A percentile compares a stretch with the other conserved stretches of the same genome.
Evolutionary conservation across 176 grass and related monocot genomes (phyloP).

Genomic region (Metroxylon sagu): DNA sequence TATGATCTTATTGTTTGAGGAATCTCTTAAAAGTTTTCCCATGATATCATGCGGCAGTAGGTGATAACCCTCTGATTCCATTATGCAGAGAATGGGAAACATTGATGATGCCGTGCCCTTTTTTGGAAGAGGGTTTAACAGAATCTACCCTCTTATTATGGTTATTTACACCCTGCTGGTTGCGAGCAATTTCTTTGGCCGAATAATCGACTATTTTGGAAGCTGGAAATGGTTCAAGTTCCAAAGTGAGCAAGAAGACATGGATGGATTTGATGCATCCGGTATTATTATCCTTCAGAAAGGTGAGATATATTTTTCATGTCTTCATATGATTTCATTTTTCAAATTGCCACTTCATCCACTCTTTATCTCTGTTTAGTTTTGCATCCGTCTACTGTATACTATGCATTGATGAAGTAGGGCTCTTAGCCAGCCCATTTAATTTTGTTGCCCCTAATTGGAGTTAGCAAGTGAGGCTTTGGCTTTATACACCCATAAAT

Average conservation of each 20-base stretch:
- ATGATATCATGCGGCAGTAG: not conserved
- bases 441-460: too few species aligned
- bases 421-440: too few species aligned
- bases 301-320: conserved; percentile 31
- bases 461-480: too few species aligned
- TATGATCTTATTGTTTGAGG: too few species aligned
- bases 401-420: too few species aligned
- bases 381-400: too few species aligned
- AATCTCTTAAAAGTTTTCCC: too few species aligned
- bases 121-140: conserved; percentile 99
- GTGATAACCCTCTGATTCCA: conserved; percentile 16
- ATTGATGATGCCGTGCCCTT: conserved; percentile 98
- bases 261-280: conserved; percentile 86
- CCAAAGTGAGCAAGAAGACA: conserved; percentile 69
- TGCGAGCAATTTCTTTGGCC: conserved; percentile 93
- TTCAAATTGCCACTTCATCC: not conserved
- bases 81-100: conserved; percentile 94
- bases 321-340: not conserved
- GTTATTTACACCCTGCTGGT: conserved; percentile 93
- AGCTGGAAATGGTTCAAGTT: conserved; percentile 94
- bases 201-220: conserved; percentile 87
- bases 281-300: conserved; percentile 98
- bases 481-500: too few species aligned
- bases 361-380: too few species aligned
- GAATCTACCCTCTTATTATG: conserved; percentile 98